These are phyloP conservation scores for Harringtonia lauricola DNA, from an alignment of 2,329 filamentous ascomycete genomes.

Conservation along the genomic window DNA sequence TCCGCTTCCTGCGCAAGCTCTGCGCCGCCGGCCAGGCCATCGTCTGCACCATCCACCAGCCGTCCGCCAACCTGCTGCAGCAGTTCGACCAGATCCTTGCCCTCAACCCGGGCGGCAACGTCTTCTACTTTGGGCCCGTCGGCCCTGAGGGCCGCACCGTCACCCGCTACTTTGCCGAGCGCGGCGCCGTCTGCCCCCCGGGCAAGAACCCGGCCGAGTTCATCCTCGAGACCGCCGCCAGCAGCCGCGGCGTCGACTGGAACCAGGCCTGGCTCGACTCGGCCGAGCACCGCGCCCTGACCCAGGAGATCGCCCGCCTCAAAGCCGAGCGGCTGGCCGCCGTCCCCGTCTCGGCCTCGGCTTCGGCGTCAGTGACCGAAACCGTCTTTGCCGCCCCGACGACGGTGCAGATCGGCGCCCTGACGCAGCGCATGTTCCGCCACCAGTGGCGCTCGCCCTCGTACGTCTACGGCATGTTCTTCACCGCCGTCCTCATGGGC, in stretches of 20 bases:
- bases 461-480: no score
- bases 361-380: not conserved
- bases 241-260: conserved; percentile 21
- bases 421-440: not conserved
- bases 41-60: conserved; percentile 60
- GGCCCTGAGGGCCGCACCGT: conserved; percentile 38
- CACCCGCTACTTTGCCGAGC: conserved; percentile 54
- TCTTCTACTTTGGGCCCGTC: conserved; percentile 48
- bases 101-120: conserved; percentile 51
- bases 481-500: no score
- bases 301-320: conserved; percentile 54
- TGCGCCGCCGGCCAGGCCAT: conserved; percentile 56
- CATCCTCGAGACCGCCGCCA: no score
- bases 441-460: no score
- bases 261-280: conserved; percentile 24
- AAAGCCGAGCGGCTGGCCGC: conserved; percentile 21
- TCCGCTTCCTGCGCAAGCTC: conserved; percentile 55
- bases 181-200: conserved; percentile 50
- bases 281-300: conserved; percentile 30
- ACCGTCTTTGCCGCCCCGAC: conserved; percentile 65
- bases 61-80: conserved; percentile 52
- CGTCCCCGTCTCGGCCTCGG: conserved; percentile 22
- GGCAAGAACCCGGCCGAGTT: conserved; percentile 59
- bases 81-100: conserved; percentile 56
- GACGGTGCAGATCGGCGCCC: conserved; percentile 48